Percentiles rank a stretch among this genome's conserved stretches.
phyloP scores from a whole-genome alignment of 345 rosid genomes.

The Arabidopsis arenosa region DNA sequence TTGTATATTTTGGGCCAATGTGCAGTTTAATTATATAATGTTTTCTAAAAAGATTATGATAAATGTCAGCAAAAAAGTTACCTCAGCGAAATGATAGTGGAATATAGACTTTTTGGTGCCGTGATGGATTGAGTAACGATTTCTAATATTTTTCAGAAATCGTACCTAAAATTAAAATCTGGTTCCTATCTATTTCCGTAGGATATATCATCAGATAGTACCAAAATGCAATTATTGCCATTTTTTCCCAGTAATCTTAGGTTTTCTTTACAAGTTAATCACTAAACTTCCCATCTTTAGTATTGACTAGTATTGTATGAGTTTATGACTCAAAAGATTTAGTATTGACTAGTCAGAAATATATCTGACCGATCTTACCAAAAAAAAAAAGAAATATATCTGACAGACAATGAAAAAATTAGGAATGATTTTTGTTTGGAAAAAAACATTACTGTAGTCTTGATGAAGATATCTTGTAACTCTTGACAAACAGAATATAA shows the following conservation, averaged over 20 bases:
- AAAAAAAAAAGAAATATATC: too few relatives aligned
- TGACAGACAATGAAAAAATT: too few relatives aligned
- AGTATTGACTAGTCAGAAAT: too few relatives aligned
- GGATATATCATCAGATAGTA: slow-evolving; percentile 5
- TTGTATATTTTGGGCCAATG: neutral
- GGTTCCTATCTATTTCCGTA: slow-evolving; percentile 24
- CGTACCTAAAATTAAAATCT: slow-evolving; percentile 34
- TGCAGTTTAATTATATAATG: neutral
- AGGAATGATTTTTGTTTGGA: too few relatives aligned
- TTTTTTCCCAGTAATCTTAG: neutral
- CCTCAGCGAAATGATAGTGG: slow-evolving; percentile 31
- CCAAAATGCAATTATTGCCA: slow-evolving; percentile 3
- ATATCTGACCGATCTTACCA: too few relatives aligned
- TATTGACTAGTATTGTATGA: too few relatives aligned
- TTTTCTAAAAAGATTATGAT: neutral
- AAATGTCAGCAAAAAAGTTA: slow-evolving; percentile 10
- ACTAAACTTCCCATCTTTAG: too few relatives aligned
- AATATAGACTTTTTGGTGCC: slow-evolving; percentile 32
- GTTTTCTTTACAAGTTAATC: neutral
- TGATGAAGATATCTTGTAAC: too few relatives aligned
- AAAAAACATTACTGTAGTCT: too few relatives aligned
- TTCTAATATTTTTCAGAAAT: neutral
- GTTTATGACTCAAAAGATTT: too few relatives aligned
- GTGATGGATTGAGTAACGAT: slow-evolving; percentile 14
- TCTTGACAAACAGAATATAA: too few relatives aligned